Evolutionary conservation across 331 rosid species (phyloP).

Genomic region (Dryas integrifolia): DNA sequence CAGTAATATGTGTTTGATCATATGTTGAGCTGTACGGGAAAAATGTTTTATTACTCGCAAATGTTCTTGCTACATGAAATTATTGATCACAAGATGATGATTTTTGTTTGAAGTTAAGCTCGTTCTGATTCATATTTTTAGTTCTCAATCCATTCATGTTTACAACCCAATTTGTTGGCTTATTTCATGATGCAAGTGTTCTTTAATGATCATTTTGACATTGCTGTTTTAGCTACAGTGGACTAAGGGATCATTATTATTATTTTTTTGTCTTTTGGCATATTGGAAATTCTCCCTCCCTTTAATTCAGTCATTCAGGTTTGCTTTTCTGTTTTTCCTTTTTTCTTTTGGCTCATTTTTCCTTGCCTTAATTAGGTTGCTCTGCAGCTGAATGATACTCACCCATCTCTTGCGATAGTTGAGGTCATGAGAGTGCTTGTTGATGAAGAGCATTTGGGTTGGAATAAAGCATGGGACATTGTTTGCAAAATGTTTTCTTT

Average conservation of each 20-base stretch:
- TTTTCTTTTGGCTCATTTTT: constrained; percentile 18
- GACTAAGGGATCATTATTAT: not conserved
- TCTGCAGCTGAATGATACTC: constrained; percentile 72
- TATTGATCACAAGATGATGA: not conserved
- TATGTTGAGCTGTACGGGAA: constrained; percentile 1
- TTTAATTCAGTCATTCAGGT: constrained; percentile 8
- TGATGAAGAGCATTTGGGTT: constrained; percentile 62
- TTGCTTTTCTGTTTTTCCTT: constrained; percentile 20
- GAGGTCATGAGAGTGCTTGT: constrained; percentile 69
- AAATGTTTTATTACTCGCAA: not conserved
- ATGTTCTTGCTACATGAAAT: too few relatives aligned
- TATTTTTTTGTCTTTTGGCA: not conserved
- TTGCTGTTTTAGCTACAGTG: not conserved
- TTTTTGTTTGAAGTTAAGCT: too few relatives aligned
- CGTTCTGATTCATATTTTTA: not conserved
- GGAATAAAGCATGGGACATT: constrained; percentile 64
- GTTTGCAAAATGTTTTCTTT: constrained; percentile 56
- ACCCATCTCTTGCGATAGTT: constrained; percentile 66
- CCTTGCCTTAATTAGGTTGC: constrained; percentile 48
- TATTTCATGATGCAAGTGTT: constrained; percentile 3
- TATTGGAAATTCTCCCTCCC: too few relatives aligned
- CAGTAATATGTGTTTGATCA: constrained; percentile 1
- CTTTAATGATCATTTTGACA: not conserved
- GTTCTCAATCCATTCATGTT: too few relatives aligned
- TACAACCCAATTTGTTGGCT: not conserved